phyloP scores from a whole-genome alignment of 1,139 yeast genomes.

The Zygotorulaspora mrakii region DNA sequence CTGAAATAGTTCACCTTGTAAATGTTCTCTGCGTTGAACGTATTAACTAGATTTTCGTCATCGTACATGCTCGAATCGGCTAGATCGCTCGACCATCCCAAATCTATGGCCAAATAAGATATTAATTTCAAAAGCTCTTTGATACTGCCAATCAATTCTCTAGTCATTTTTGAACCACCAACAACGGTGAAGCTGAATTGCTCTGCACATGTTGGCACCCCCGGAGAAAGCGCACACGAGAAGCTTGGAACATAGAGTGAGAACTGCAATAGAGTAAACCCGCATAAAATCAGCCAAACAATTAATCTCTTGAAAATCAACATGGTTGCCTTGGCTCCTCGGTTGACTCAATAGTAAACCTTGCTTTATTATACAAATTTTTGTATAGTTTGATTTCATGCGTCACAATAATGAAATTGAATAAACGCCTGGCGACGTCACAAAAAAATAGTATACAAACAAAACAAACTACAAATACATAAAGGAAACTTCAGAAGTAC shows the following conservation, averaged over 20 bases:
- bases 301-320: conserved; percentile 18
- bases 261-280: conserved; percentile 21
- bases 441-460: too few species aligned
- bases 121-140: conserved; percentile 51
- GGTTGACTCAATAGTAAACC: neutral
- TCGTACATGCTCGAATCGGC: conserved; percentile 22
- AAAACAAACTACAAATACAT: conserved; percentile 1
- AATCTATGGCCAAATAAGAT: conserved; percentile 55
- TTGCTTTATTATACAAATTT: too few species aligned
- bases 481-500: conserved; percentile 18
- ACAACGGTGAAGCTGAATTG: conserved; percentile 44
- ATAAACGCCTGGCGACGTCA: neutral
- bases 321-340: conserved; percentile 4
- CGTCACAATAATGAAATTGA: conserved; percentile 12
- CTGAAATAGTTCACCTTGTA: conserved; percentile 31
- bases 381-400: neutral
- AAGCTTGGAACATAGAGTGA: conserved; percentile 34
- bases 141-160: conserved; percentile 41
- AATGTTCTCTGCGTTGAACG: conserved; percentile 24
- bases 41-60: conserved; percentile 30
- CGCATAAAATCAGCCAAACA: conserved; percentile 19
- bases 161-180: conserved; percentile 40
- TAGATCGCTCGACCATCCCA: conserved; percentile 36
- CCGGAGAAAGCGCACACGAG: conserved; percentile 31
- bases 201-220: conserved; percentile 42